Evolutionary conservation across 1,284 basidiomycete genomes (phyloP).

Genomic region (Marasmius tenuissimus): DNA sequence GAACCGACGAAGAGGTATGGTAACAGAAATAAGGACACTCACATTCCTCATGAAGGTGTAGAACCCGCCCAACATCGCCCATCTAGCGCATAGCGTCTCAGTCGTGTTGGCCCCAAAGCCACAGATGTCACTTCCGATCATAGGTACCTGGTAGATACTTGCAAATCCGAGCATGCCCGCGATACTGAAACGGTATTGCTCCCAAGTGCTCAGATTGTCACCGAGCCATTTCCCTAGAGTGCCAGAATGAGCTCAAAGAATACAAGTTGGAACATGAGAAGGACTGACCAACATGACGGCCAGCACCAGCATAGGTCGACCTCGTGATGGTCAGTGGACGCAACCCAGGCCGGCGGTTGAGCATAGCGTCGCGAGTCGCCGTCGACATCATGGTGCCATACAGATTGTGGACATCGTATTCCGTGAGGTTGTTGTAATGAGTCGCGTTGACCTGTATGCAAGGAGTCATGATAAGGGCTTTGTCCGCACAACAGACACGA

Average conservation of each 20-base stretch:
- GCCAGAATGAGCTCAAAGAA: neutral
- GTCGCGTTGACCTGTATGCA: slow-evolving; percentile 46
- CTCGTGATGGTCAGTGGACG: slow-evolving; percentile 70
- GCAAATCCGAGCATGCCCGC: slow-evolving; percentile 65
- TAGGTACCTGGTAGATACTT: slow-evolving; percentile 62
- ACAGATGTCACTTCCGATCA: slow-evolving; percentile 72
- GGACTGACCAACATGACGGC: slow-evolving; percentile 45
- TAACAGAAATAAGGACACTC: slow-evolving; percentile 20
- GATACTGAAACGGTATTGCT: slow-evolving; percentile 58
- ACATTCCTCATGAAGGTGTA: slow-evolving; percentile 74
- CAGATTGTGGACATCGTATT: slow-evolving; percentile 70
- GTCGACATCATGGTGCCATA: slow-evolving; percentile 74
- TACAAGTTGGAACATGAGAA: neutral
- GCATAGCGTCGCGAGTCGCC: slow-evolving; percentile 61
- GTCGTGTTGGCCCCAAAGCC: slow-evolving; percentile 62
- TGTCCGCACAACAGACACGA: neutral
- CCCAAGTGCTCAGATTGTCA: slow-evolving; percentile 60
- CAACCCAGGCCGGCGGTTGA: slow-evolving; percentile 56
- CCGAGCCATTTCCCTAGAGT: slow-evolving; percentile 64
- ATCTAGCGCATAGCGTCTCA: slow-evolving; percentile 63
- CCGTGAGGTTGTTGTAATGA: slow-evolving; percentile 62
- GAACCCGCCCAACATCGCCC: slow-evolving; percentile 70
- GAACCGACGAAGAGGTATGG: neutral
- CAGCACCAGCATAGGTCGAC: slow-evolving; percentile 71
- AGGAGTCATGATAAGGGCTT: neutral